Conservation (phyloP, 345 rosid genomes). For the Litchi chinensis region DNA sequence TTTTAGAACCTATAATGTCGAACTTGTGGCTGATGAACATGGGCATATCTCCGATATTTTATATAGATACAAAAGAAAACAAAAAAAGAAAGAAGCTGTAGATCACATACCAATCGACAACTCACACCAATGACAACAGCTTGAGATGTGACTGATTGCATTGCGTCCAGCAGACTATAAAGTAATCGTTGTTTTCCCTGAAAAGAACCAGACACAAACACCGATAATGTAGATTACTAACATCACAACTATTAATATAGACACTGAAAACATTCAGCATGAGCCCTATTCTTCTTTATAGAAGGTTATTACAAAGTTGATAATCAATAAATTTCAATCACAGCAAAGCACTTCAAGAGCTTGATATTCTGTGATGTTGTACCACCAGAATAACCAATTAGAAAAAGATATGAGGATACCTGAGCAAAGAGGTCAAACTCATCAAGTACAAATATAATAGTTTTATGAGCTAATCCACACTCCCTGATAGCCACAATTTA, state of each 20-base stretch:
- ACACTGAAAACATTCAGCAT: neutral
- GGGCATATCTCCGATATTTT: neutral
- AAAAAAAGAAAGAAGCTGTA: neutral
- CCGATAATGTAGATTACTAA: neutral
- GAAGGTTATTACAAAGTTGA: neutral
- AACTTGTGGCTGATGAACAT: neutral
- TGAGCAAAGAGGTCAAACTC: conserved; percentile 95
- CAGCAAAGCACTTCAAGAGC: neutral
- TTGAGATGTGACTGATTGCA: conserved; percentile 90
- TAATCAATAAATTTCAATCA: neutral
- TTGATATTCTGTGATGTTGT: neutral
- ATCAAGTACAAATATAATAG: conserved; percentile 78
- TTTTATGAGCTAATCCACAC: conserved; percentile 95
- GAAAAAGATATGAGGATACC: conserved; percentile 42
- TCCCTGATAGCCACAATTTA: conserved; percentile 59
- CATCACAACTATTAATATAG: neutral
- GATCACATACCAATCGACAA: conserved; percentile 61
- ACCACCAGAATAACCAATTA: conserved; percentile 5
- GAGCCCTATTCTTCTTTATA: neutral
- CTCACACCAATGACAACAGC: conserved; percentile 87
- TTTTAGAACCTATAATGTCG: neutral
- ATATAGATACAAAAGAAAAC: conserved; percentile 1
- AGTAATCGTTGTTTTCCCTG: conserved; percentile 91
- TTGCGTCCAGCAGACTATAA: conserved; percentile 89
- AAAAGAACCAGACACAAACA: conserved; percentile 22